Percentiles rank a stretch among this genome's conserved stretches.
These are phyloP conservation scores for Ogataea degrootiae DNA, from an alignment of 805 yeast genomes.

Conservation along the genomic window DNA sequence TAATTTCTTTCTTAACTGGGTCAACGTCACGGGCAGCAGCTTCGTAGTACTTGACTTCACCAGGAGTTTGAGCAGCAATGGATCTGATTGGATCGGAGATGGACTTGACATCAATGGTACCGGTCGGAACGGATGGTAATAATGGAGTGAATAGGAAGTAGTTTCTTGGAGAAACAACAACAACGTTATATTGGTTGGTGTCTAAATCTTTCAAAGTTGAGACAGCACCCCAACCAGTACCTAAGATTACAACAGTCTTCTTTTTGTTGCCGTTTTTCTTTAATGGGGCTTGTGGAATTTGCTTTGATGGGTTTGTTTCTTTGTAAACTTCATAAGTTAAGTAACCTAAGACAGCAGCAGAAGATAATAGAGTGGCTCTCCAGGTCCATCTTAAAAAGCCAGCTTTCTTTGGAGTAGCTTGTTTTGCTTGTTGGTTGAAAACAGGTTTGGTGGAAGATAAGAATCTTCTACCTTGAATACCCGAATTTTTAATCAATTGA, in stretches of 20 bases:
- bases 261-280: conserved; percentile 49
- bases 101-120: conserved; percentile 84
- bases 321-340: conserved; percentile 58
- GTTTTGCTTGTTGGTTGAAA: background rate
- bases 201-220: conserved; percentile 80
- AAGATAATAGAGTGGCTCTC: conserved; percentile 46
- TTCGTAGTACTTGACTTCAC: conserved; percentile 79
- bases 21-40: conserved; percentile 88
- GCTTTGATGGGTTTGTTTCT: conserved; percentile 59
- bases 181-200: conserved; percentile 81
- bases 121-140: conserved; percentile 91
- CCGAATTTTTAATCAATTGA: conserved; percentile 1
- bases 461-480: conserved; percentile 1
- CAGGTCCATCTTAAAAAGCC: conserved; percentile 37
- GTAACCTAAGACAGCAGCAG: conserved; percentile 50
- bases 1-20: conserved; percentile 59
- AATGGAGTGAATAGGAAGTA: conserved; percentile 95
- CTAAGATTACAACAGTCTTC: conserved; percentile 74
- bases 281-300: conserved; percentile 50
- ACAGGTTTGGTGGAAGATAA: background rate
- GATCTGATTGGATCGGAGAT: conserved; percentile 91
- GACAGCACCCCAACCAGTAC: conserved; percentile 95
- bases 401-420: conserved; percentile 7
- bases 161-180: conserved; percentile 90
- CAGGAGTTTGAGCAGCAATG: conserved; percentile 69